Base-by-base conservation (phyloP, 768 basidiomycete genomes). In the Xerocomus brunneocitrinus region DNA sequence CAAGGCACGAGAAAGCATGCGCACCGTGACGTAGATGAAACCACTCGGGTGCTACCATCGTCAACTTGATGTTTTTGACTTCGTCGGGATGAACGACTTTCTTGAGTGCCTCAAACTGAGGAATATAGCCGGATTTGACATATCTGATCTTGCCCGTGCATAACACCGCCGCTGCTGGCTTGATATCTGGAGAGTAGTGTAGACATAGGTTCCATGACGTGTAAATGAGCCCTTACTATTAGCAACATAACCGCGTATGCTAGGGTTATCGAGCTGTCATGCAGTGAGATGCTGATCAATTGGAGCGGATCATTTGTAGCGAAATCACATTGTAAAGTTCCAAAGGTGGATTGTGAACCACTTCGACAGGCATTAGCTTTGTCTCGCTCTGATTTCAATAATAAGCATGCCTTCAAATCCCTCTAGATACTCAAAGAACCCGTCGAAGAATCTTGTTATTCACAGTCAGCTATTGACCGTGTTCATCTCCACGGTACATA, bases 31-130 rank as follows among this genome's bases (percentile, higher is more conserved):
- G 79, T 34, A 85, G 79, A 64, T 85, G 84, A 66, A 80, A 84
- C 83, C 84, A 86, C 32, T 82, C 81, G 4, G 87, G 87, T 0
- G 85, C 80, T 55, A 81, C 84, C 68, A 87, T 73, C 16, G 84
- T 89, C 55, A 89, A 62, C 66, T 91, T 90, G 66, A 89, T 77
- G 60, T 76, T 74, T 62, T 78, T 77, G 54, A 85, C 80, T 61
- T 87, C 84, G 69, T 85, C 76, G 8, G 79, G 73, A 14, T 78
- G 62, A 27, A 85, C 81, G 19, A 84, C 60, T 24, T 66, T 69
- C 67, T 84, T 86, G 52, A 85, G 70, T 47, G 75, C 79, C 52
- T 82, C 79, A 63, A 84, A 87, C 55, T 86, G 79, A 28, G 83
- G 76, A 10, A 81, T 64, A 60, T 85, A 87, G 60, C 86, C 84